Base-by-base conservation (phyloP, 805 yeast genomes). In the Monosporozyma aquatica region DNA sequence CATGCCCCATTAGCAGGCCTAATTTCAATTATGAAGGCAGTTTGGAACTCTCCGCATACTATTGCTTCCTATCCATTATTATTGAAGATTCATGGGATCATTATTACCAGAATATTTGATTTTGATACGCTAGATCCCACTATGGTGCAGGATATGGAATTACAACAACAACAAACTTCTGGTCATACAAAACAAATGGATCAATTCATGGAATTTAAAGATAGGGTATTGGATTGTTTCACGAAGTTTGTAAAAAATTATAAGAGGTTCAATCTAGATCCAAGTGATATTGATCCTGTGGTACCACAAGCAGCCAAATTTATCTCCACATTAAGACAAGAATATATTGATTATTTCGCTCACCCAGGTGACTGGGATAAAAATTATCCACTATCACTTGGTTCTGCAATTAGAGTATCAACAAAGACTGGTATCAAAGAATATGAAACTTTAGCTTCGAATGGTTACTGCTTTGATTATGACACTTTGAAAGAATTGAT, bases 81-180 rank as follows among this genome's bases (percentile, higher is more conserved):
- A 27, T 32, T 67, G 17, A 62, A 65, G 28, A 40, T 66, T 6
- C 61, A 61, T 44, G 54, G 69, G 1, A 61, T 61, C 17, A 40
- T 68, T 40, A 51, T 68, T 8, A 49, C 62, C 9, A 68, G 61
- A 48, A 55, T 68, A 25, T 56, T 58, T 43, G 70, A 67, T 43
- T 45, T 62, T 40, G 65, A 63, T 35, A 42, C 43, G 14, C 38
- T 44, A 20, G 37, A 41, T 27, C 48, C 50, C 29, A 28, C 25
- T 18, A 26, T 18, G 26, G 25, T 36, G n/a, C 14, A 21, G 17
- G 33, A 26, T 18, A 37, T 26, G 7, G 30, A 18, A 13, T 8
- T 38, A 24, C 20, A 7, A 21, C 41, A 38, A 20, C 35, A 38
- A 26, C 25, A 11, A n/a, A 20, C 7, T 8, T 32, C 23, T 3